Evolutionary conservation across 1,284 basidiomycete species (phyloP).

Genomic region (Cutaneotrichosporon cutaneum): DNA sequence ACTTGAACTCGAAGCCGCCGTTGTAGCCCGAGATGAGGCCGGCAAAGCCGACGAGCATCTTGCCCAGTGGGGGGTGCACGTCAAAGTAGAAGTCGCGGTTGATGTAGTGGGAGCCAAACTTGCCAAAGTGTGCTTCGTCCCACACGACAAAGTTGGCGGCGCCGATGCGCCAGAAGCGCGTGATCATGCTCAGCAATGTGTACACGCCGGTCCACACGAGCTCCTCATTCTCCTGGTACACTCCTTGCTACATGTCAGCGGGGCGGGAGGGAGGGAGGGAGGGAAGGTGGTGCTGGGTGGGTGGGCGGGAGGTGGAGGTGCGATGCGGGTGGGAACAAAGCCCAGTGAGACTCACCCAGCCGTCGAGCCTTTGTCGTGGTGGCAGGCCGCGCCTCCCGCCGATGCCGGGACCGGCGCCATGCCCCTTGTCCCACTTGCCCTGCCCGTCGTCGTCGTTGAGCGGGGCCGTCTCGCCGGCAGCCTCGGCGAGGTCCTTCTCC

Average conservation of each 20-base stretch:
- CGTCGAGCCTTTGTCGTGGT: conserved; percentile 41
- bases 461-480: conserved; percentile 25
- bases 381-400: conserved; percentile 45
- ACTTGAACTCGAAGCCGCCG: conserved; percentile 91
- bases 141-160: conserved; percentile 83
- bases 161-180: conserved; percentile 93
- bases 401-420: conserved; percentile 45
- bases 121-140: conserved; percentile 99
- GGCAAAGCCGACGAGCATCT: conserved; percentile 95
- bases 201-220: conserved; percentile 80
- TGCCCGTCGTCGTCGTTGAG: conserved; percentile 38
- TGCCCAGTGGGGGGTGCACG: conserved; percentile 96
- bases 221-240: conserved; percentile 77
- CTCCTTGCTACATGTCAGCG: conserved; percentile 61
- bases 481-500: conserved; percentile 7
- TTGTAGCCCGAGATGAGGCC: conserved; percentile 89
- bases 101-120: conserved; percentile 91
- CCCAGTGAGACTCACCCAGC: conserved; percentile 39
- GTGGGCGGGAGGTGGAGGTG: neutral
- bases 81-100: conserved; percentile 58
- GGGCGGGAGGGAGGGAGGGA: no score
- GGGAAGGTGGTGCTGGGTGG: neutral
- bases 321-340: neutral
- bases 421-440: conserved; percentile 50
- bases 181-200: conserved; percentile 89